Percentiles rank a stretch among this genome's conserved stretches.
These are phyloP conservation scores for Phytopythium boreale DNA, from an alignment of 352 stramenopile genomes.

Conservation along the genomic window DNA sequence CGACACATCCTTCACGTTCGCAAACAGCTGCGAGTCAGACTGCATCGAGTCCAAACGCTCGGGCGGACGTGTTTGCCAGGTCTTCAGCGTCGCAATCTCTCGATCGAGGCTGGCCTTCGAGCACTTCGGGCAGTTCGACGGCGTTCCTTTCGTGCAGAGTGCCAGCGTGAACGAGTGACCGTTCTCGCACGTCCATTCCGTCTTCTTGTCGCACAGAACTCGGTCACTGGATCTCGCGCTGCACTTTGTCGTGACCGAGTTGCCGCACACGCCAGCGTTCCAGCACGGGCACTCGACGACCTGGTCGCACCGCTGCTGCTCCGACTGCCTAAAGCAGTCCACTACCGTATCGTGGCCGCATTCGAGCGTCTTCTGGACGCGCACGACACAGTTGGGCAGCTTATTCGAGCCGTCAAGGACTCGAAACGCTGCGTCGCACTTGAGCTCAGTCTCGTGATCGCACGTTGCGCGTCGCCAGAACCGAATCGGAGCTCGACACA, in stretches of 20 bases:
- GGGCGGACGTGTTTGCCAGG: neutral
- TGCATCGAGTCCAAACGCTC: neutral
- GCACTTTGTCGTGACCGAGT: conserved; percentile 25
- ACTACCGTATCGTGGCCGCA: conserved; percentile 44
- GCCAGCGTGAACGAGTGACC: conserved; percentile 36
- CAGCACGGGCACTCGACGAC: conserved; percentile 50
- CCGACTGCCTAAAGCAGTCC: conserved; percentile 34
- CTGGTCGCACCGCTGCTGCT: conserved; percentile 27
- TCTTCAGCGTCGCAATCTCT: conserved; percentile 17
- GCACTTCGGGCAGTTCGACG: conserved; percentile 47
- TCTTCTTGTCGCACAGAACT: conserved; percentile 36
- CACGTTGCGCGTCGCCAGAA: conserved; percentile 38
- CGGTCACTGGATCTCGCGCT: conserved; percentile 9
- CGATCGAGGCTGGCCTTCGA: conserved; percentile 26
- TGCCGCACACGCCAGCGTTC: conserved; percentile 45
- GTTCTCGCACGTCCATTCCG: conserved; percentile 34
- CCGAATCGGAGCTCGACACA: conserved; percentile 34
- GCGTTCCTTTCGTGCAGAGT: conserved; percentile 49
- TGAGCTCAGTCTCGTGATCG: conserved; percentile 55
- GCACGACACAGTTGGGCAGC: conserved; percentile 18
- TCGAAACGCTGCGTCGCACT: conserved; percentile 48
- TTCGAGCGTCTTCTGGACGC: conserved; percentile 25
- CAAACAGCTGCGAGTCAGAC: neutral
- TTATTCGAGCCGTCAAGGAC: conserved; percentile 19
- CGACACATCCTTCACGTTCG: neutral